These are phyloP conservation scores for Rosa persica DNA, from an alignment of 306 rosid species.

Conservation along the genomic window DNA sequence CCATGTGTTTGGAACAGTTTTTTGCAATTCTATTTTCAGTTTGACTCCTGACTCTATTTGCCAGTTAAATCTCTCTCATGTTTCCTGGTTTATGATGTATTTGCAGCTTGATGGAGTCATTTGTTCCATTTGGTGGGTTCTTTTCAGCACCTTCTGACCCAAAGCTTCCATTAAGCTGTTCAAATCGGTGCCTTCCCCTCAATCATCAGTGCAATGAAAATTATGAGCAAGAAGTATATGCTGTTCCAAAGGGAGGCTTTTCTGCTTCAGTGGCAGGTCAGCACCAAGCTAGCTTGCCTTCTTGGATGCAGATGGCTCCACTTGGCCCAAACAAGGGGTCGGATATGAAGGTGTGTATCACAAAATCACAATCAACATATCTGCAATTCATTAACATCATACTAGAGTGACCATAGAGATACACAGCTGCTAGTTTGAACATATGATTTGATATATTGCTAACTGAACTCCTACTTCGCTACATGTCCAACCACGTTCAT, in stretches of 20 bases:
- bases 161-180: slow-evolving; percentile 44
- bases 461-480: neutral
- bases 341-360: slow-evolving; percentile 65
- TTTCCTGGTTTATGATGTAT: slow-evolving; percentile 29
- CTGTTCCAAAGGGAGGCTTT: slow-evolving; percentile 44
- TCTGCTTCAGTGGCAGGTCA: slow-evolving; percentile 45
- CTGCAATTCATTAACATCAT: slow-evolving; percentile 4
- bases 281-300: slow-evolving; percentile 60
- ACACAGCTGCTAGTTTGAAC: neutral
- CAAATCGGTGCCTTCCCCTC: slow-evolving; percentile 46
- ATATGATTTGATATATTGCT: neutral
- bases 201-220: slow-evolving; percentile 47
- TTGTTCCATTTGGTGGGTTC: slow-evolving; percentile 95
- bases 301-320: slow-evolving; percentile 68
- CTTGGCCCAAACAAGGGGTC: slow-evolving; percentile 38
- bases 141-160: slow-evolving; percentile 80
- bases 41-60: slow-evolving; percentile 19
- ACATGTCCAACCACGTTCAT: neutral
- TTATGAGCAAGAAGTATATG: slow-evolving; percentile 52
- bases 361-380: slow-evolving; percentile 26
- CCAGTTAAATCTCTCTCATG: slow-evolving; percentile 17
- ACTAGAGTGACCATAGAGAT: slow-evolving; percentile 9
- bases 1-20: neutral
- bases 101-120: slow-evolving; percentile 92
- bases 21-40: neutral